Percentiles rank a stretch among this genome's conserved stretches.
Conservation (phyloP, 768 basidiomycete species). For the Lentinula raphanica region DNA sequence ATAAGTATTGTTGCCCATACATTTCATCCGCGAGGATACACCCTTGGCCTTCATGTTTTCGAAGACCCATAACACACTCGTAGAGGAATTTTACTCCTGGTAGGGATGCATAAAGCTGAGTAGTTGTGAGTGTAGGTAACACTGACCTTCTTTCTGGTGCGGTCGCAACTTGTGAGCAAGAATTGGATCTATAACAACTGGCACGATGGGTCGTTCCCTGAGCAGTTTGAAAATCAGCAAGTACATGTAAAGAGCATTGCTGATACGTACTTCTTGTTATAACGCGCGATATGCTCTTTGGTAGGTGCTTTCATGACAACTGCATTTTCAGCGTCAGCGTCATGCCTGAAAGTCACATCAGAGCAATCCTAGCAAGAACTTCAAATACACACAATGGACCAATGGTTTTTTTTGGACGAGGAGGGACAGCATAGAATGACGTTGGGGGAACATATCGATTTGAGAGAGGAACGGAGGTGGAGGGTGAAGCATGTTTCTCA, state of each 20-base stretch:
- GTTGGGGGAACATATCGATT: constrained; percentile 45
- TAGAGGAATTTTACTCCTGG: constrained; percentile 86
- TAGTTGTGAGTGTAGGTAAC: neutral
- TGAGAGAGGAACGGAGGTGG: constrained; percentile 8
- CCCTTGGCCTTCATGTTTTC: constrained; percentile 86
- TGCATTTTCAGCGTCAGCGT: constrained; percentile 71
- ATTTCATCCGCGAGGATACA: constrained; percentile 98
- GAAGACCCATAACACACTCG: constrained; percentile 91
- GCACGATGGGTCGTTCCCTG: constrained; percentile 61
- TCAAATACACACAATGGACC: constrained; percentile 43
- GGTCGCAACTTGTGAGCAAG: constrained; percentile 70
- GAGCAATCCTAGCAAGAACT: neutral
- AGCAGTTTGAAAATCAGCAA: neutral
- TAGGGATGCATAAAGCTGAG: too few species aligned
- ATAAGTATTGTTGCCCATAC: constrained; percentile 31
- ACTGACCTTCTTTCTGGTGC: constrained; percentile 82
- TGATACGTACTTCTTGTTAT: constrained; percentile 60
- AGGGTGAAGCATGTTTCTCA: neutral
- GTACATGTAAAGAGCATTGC: neutral
- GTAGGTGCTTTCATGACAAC: constrained; percentile 82
- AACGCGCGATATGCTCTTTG: constrained; percentile 56
- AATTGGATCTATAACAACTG: constrained; percentile 90
- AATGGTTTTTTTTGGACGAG: constrained; percentile 27
- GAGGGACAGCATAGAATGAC: constrained; percentile 57
- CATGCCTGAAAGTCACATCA: constrained; percentile 44